Percentiles rank a stretch among this genome's conserved stretches.
phyloP scores from a whole-genome alignment of 2,329 filamentous ascomycete species.

The Helotiales sp. region DNA sequence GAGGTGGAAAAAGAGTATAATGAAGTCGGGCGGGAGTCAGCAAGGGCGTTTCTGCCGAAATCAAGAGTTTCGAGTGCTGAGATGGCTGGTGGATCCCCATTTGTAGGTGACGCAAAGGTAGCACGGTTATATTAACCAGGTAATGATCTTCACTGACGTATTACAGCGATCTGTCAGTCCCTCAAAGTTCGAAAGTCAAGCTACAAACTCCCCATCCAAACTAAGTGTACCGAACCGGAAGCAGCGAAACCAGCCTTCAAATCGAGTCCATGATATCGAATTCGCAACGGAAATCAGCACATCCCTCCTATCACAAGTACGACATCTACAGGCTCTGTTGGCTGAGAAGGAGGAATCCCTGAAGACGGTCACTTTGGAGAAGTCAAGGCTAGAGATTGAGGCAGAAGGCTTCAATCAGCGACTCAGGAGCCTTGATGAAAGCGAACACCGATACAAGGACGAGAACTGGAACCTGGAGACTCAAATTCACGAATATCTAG shows the following conservation, averaged over 20 bases:
- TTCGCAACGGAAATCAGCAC: slow-evolving; percentile 99
- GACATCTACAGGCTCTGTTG: slow-evolving; percentile 83
- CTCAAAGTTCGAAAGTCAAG: slow-evolving; percentile 82
- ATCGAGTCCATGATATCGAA: slow-evolving; percentile 91
- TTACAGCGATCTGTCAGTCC: slow-evolving; percentile 71
- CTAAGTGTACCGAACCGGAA: slow-evolving; percentile 85
- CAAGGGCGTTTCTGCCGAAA: slow-evolving; percentile 84
- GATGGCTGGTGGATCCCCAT: slow-evolving; percentile 49
- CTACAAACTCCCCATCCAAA: slow-evolving; percentile 86
- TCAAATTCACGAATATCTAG: slow-evolving; percentile 81
- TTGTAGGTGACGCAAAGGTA: slow-evolving; percentile 53
- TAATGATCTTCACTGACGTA: slow-evolving; percentile 30
- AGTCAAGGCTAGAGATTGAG: slow-evolving; percentile 81
- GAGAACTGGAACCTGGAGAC: slow-evolving; percentile 99
- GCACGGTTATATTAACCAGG: slow-evolving; percentile 16
- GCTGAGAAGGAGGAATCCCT: slow-evolving; percentile 87
- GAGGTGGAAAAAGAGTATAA: slow-evolving; percentile 96
- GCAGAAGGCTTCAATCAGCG: slow-evolving; percentile 79
- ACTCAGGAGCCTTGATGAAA: slow-evolving; percentile 84
- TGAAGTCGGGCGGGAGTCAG: slow-evolving; percentile 87
- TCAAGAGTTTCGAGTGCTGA: slow-evolving; percentile 79
- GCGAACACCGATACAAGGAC: slow-evolving; percentile 94
- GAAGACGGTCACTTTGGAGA: slow-evolving; percentile 74
- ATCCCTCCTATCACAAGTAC: slow-evolving; percentile 89
- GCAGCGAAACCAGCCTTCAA: slow-evolving; percentile 86